A percentile compares a stretch with the other conserved stretches of the same genome.
phyloP scores from a whole-genome alignment of 1,284 basidiomycete genomes.

The Ganoderma boninense region DNA sequence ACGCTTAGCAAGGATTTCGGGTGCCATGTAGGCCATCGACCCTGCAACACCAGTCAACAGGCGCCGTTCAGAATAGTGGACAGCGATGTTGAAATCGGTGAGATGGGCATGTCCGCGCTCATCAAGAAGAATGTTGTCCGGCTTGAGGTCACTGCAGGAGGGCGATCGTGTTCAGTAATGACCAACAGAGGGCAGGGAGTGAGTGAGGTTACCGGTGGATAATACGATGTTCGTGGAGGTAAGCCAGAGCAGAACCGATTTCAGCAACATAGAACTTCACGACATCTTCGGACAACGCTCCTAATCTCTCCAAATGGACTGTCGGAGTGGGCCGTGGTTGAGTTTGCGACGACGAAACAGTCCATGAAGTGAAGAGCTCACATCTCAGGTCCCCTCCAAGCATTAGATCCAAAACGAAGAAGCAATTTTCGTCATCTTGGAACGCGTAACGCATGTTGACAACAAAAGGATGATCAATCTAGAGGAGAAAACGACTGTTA shows the following conservation, averaged over 20 bases:
- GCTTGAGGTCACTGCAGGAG: slow-evolving; percentile 85
- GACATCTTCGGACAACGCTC: slow-evolving; percentile 83
- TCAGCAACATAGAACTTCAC: slow-evolving; percentile 94
- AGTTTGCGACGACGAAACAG: background rate
- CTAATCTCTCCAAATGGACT: slow-evolving; percentile 95
- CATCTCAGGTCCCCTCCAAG: slow-evolving; percentile 96
- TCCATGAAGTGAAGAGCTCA: slow-evolving; percentile 51
- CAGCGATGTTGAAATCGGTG: slow-evolving; percentile 98
- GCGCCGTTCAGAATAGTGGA: slow-evolving; percentile 90
- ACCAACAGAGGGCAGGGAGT: background rate
- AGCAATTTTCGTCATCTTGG: slow-evolving; percentile 99
- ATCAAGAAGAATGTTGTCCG: slow-evolving; percentile 97
- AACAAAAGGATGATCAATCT: slow-evolving; percentile 97
- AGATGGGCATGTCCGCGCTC: slow-evolving; percentile 96
- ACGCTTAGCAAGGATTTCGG: slow-evolving; percentile 87
- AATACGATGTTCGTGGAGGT: slow-evolving; percentile 91
- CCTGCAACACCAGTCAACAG: slow-evolving; percentile 95
- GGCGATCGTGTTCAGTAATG: background rate
- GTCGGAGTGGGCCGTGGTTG: slow-evolving; percentile 29
- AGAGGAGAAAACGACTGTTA: background rate
- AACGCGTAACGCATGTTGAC: slow-evolving; percentile 98
- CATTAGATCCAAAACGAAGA: slow-evolving; percentile 99
- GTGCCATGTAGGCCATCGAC: slow-evolving; percentile 99
- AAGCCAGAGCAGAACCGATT: slow-evolving; percentile 89
- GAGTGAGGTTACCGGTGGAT: slow-evolving; percentile 83